These are phyloP conservation scores for Fusarium aywerte DNA, from an alignment of 2,329 filamentous ascomycete species.

Conservation along the genomic window DNA sequence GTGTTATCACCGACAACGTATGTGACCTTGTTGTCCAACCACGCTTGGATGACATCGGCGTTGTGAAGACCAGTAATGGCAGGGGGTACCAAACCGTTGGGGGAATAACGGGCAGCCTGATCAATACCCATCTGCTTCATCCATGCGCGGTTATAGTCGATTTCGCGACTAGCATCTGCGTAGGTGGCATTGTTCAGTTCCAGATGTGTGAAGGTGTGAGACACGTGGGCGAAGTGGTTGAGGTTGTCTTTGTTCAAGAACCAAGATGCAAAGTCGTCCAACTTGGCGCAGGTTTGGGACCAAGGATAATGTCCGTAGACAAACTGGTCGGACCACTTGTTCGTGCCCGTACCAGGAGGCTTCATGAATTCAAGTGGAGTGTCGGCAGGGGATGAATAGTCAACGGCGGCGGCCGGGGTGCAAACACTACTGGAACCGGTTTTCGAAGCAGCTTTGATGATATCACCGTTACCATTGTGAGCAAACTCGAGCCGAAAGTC, in stretches of 20 bases:
- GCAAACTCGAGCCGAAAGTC: slow-evolving; percentile 30
- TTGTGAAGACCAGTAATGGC: slow-evolving; percentile 37
- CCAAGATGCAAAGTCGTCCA: slow-evolving; percentile 32
- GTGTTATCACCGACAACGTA: slow-evolving; percentile 34
- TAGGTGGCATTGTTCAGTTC: slow-evolving; percentile 36
- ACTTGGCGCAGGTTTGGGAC: slow-evolving; percentile 26
- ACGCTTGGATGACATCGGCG: slow-evolving; percentile 30
- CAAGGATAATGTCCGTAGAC: slow-evolving; percentile 15
- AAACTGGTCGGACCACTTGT: slow-evolving; percentile 21
- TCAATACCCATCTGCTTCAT: slow-evolving; percentile 29
- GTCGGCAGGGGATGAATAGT: slow-evolving; percentile 11
- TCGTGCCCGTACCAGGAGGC: slow-evolving; percentile 14
- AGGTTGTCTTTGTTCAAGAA: slow-evolving; percentile 26
- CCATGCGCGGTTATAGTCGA: slow-evolving; percentile 33
- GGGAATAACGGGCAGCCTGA: slow-evolving; percentile 17
- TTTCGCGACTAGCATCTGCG: slow-evolving; percentile 27
- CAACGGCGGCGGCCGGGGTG: slow-evolving; percentile 4
- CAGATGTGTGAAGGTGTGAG: slow-evolving; percentile 32
- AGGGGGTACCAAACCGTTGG: slow-evolving; percentile 26
- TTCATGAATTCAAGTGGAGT: slow-evolving; percentile 31
- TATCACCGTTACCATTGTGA: slow-evolving; percentile 35
- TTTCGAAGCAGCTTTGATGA: slow-evolving; percentile 10
- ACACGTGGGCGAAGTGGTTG: slow-evolving; percentile 31
- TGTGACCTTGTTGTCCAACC: slow-evolving; percentile 26
- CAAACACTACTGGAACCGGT: background rate